Base-by-base conservation (phyloP, 345 rosid genomes). In the Melaleuca quinquenervia region DNA sequence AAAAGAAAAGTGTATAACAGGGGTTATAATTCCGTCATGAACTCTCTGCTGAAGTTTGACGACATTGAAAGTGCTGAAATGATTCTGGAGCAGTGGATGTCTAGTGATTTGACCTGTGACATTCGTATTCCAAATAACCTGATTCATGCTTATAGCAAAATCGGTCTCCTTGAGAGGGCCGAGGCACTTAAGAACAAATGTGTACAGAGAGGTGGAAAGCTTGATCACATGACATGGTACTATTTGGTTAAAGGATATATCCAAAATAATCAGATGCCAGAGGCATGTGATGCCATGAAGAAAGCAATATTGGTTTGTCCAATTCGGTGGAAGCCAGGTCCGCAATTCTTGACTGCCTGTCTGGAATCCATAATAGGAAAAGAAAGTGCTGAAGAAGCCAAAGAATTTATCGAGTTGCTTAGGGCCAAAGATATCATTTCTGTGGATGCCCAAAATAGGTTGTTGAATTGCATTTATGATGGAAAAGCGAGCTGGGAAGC, bases 31-130 rank as follows among this genome's bases (percentile, higher is more conserved):
- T 2, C 22, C 4, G 36, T 90, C 82, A 44, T 93, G 20, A 12
- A 44, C 11, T 85, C 92, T 60, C 44, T 91, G 53, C 6, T 89
- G 90, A 91, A 88, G 89, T 60, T 89, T 41, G 90, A 91, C 45
- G 94, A 92, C 87, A 7, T 91, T 54, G 92, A 90, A 82, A 76
- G 32, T 83, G 94, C 89, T 14, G 91, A 91, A 85, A 86, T 82
- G 85, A 87, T 92, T 76, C 89, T 88, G 76, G 85, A 87, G 26
- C 90, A 87, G 74, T 91, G 94, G 94, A 89, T 88, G 86, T 89
- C 89, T 54, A 83, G 64, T 55, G 32, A 51, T 50, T 26, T 54
- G 54, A 0, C 0, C 8, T 83, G 83, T 26, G 90, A 91, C 83
- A 82, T 89, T 26, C 82, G 87, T 6, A 78, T 90, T 56, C 85